These are phyloP conservation scores for Drechslerella coelobrocha DNA, from an alignment of 2,329 filamentous ascomycete genomes.

Conservation along the genomic window DNA sequence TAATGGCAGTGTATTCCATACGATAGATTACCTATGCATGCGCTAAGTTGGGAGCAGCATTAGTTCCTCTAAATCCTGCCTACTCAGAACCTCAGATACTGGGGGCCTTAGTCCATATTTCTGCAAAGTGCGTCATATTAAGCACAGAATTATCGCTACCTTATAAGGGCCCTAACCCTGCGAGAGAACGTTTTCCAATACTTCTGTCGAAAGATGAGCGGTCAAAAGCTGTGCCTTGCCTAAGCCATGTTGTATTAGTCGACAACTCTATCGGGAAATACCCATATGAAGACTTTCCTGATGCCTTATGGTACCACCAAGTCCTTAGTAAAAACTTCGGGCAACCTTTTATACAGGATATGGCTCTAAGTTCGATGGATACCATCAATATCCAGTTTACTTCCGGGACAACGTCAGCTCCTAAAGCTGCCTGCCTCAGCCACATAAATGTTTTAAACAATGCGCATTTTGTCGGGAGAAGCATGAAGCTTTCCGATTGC, in stretches of 20 bases:
- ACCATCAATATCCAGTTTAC: slow-evolving; percentile 97
- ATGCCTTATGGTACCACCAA: slow-evolving; percentile 61
- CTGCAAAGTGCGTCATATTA: slow-evolving; percentile 75
- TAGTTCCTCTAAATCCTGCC: slow-evolving; percentile 85
- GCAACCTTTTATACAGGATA: not conserved
- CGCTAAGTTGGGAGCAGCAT: slow-evolving; percentile 87
- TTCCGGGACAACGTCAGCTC: slow-evolving; percentile 75
- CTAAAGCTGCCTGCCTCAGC: slow-evolving; percentile 88
- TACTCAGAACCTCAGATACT: slow-evolving; percentile 82
- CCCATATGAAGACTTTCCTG: slow-evolving; percentile 59
- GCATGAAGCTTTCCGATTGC: slow-evolving; percentile 76
- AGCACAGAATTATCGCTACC: slow-evolving; percentile 84
- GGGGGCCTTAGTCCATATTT: slow-evolving; percentile 77
- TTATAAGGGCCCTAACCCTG: slow-evolving; percentile 67
- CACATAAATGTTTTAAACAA: slow-evolving; percentile 90
- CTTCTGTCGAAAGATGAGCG: slow-evolving; percentile 52
- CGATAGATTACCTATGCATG: slow-evolving; percentile 66
- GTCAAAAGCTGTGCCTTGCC: slow-evolving; percentile 62
- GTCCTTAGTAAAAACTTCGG: slow-evolving; percentile 33
- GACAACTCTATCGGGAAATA: slow-evolving; percentile 73
- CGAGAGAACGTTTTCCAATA: slow-evolving; percentile 54
- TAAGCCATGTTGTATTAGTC: slow-evolving; percentile 76
- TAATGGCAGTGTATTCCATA: not conserved
- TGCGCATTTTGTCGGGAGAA: slow-evolving; percentile 78
- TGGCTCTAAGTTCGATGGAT: slow-evolving; percentile 66